Percentiles rank a stretch among this genome's conserved stretches.
Conservation (phyloP, 805 yeast species). For the Ogataea populi-albae region DNA sequence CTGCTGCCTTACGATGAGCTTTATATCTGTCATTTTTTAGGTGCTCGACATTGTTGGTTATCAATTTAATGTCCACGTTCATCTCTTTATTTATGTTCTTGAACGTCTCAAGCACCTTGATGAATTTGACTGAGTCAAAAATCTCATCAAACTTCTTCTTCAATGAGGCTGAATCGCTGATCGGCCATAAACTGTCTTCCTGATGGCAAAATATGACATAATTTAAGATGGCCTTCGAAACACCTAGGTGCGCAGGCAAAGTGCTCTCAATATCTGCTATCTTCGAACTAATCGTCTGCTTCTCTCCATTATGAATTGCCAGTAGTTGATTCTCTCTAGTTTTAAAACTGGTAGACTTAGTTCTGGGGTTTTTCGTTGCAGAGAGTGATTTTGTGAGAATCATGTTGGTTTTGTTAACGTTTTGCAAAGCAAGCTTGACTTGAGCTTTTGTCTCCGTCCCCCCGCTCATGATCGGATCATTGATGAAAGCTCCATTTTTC, state of each 20-base stretch:
- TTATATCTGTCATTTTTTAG: conserved; percentile 69
- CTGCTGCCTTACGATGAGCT: conserved; percentile 55
- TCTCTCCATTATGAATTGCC: conserved; percentile 60
- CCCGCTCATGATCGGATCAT: conserved; percentile 82
- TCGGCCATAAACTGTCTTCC: conserved; percentile 96
- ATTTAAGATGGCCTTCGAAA: conserved; percentile 80
- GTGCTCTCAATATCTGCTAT: conserved; percentile 80
- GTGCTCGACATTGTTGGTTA: conserved; percentile 78
- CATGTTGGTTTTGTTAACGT: conserved; percentile 72
- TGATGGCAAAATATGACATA: conserved; percentile 97
- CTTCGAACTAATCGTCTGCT: conserved; percentile 74
- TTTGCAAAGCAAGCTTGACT: conserved; percentile 80
- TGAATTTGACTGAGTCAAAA: conserved; percentile 90
- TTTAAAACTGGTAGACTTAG: conserved; percentile 64
- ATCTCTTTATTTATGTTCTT: conserved; percentile 76
- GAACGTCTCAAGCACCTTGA: conserved; percentile 81
- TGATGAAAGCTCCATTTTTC: conserved; percentile 93
- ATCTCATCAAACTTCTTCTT: conserved; percentile 95
- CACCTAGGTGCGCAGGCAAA: conserved; percentile 83
- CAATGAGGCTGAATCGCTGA: conserved; percentile 82
- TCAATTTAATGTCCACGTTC: conserved; percentile 66
- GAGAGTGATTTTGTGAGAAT: conserved; percentile 85
- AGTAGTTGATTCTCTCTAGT: conserved; percentile 87
- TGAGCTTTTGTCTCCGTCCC: conserved; percentile 83
- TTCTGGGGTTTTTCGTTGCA: conserved; percentile 53